Conservation (phyloP, 2,329 filamentous ascomycete species). For the Tolypocladium tropicale region DNA sequence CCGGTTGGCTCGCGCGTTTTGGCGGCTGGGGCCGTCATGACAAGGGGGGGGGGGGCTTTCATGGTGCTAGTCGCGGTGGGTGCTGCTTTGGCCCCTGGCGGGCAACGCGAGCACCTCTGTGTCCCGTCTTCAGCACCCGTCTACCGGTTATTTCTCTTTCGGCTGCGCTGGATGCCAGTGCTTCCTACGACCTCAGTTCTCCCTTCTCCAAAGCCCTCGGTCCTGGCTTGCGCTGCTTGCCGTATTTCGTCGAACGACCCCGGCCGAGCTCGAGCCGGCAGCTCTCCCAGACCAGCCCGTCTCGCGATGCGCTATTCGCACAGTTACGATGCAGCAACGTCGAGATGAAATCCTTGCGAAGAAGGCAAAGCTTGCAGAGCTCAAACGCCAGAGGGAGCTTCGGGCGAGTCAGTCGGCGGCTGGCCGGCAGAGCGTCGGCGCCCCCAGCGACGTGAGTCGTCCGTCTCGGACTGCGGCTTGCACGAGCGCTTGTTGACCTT, state of each 20-base stretch:
- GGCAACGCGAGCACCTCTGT: not conserved
- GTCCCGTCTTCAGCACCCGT: not conserved
- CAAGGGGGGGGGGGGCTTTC: not conserved
- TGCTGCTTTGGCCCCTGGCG: not conserved
- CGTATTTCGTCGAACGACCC: not conserved
- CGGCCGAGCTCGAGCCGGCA: not conserved
- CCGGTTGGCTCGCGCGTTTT: not conserved
- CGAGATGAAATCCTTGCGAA: slow-evolving; percentile 96
- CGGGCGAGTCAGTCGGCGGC: slow-evolving; percentile 66
- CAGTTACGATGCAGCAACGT: slow-evolving; percentile 59
- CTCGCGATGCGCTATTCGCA: slow-evolving; percentile 38
- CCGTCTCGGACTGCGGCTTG: not conserved
- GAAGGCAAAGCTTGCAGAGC: slow-evolving; percentile 90
- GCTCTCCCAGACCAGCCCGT: slow-evolving; percentile 12
- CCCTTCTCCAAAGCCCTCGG: not conserved
- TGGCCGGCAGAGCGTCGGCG: slow-evolving; percentile 57
- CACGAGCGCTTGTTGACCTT: not conserved
- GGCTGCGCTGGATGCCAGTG: not conserved
- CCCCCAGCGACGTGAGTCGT: slow-evolving; percentile 57
- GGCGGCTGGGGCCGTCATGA: not conserved
- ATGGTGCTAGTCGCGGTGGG: not conserved
- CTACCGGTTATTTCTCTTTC: not conserved
- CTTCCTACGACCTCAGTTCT: not conserved
- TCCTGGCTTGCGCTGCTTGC: not conserved
- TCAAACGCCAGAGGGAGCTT: slow-evolving; percentile 84